Percentiles rank a stretch among this genome's conserved stretches.
These are phyloP conservation scores for Acacia confusa DNA, from an alignment of 306 rosid genomes.

Conservation along the genomic window DNA sequence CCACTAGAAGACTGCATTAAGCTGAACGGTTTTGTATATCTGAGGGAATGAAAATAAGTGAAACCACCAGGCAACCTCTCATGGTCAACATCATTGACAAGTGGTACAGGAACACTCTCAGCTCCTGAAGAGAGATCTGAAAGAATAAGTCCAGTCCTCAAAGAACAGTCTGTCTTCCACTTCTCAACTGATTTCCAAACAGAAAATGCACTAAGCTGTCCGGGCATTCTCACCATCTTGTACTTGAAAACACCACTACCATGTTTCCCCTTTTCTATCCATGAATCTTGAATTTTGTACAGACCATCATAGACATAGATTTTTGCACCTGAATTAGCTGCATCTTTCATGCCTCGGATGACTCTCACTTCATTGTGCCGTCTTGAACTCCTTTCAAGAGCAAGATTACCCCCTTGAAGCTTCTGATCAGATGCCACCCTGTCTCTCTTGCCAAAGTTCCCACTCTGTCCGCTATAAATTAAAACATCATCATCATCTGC, in stretches of 20 bases:
- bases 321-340: constrained; percentile 36
- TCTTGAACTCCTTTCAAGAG: constrained; percentile 54
- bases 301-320: constrained; percentile 71
- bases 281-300: constrained; percentile 55
- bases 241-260: constrained; percentile 68
- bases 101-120: constrained; percentile 60
- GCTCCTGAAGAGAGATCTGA: constrained; percentile 54
- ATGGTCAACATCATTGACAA: constrained; percentile 65
- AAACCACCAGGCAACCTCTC: constrained; percentile 55
- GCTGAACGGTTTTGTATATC: constrained; percentile 40
- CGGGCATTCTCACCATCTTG: constrained; percentile 60
- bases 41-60: constrained; percentile 53
- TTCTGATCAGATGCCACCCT: constrained; percentile 59
- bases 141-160: constrained; percentile 59
- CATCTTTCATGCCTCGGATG: constrained; percentile 58
- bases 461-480: constrained; percentile 72
- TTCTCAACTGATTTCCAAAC: constrained; percentile 51
- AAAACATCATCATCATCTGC: constrained; percentile 51
- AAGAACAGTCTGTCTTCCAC: constrained; percentile 41
- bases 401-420: constrained; percentile 77
- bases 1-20: constrained; percentile 38
- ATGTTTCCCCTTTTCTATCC: constrained; percentile 56
- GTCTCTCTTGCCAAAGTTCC: constrained; percentile 51
- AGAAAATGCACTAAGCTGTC: constrained; percentile 54
- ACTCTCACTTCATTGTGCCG: constrained; percentile 59